phyloP scores from a whole-genome alignment of 139 green algal species.

The Prasinococcaceae sp. region DNA sequence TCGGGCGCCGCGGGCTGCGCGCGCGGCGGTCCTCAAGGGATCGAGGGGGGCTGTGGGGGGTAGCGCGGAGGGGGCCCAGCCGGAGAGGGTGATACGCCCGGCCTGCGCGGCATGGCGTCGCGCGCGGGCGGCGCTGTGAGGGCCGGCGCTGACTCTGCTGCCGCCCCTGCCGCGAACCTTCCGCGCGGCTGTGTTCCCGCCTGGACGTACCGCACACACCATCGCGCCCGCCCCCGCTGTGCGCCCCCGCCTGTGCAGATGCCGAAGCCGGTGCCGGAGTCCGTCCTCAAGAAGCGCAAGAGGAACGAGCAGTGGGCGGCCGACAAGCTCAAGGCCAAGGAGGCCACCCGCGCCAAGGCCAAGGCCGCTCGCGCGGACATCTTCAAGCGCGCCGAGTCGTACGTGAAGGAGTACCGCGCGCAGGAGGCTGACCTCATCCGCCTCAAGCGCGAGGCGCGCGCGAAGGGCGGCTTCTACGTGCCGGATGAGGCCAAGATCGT shows the following conservation, averaged over 20 bases:
- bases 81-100: no score
- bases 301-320: constrained; percentile 72
- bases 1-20: no score
- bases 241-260: background rate
- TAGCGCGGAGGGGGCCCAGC: no score
- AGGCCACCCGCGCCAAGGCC: constrained; percentile 42
- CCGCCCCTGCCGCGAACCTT: no score
- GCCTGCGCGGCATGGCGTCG: no score
- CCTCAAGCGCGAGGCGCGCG: constrained; percentile 78
- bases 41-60: no score
- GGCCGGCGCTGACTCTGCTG: no score
- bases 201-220: no score
- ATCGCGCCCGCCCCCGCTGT: no score
- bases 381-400: constrained; percentile 94
- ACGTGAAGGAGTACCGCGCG: constrained; percentile 92
- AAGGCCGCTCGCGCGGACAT: constrained; percentile 53
- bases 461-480: constrained; percentile 83
- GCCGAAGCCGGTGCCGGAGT: constrained; percentile 44
- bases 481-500: constrained; percentile 84
- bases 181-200: no score
- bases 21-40: no score
- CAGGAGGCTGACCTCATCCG: constrained; percentile 86
- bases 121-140: no score
- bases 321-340: constrained; percentile 44
- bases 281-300: constrained; percentile 81